Conservation (phyloP, 2,329 filamentous ascomycete genomes). For the Microcyclosporella mali region DNA sequence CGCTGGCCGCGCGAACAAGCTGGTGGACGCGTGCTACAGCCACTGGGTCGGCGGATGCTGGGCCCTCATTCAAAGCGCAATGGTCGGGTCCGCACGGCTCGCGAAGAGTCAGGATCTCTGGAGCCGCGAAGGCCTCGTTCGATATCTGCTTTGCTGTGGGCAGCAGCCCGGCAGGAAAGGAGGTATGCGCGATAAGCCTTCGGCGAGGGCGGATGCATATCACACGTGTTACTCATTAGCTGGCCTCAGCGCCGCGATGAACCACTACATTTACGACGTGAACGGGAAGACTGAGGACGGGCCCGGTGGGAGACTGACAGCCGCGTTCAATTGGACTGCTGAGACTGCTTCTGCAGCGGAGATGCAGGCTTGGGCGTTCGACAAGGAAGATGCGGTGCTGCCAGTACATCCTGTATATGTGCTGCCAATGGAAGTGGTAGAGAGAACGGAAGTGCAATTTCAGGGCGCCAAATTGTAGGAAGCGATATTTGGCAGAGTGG, state of each 20-base stretch:
- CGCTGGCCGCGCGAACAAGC: constrained; percentile 90
- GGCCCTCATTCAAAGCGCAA: constrained; percentile 76
- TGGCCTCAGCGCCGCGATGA: constrained; percentile 75
- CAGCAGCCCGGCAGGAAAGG: constrained; percentile 64
- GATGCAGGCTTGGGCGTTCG: constrained; percentile 54
- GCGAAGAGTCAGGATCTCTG: constrained; percentile 49
- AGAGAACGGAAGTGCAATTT: constrained; percentile 33
- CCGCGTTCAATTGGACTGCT: constrained; percentile 42
- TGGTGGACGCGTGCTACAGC: constrained; percentile 96
- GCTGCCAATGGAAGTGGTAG: constrained; percentile 65
- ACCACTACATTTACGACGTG: constrained; percentile 48
- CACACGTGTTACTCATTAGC: constrained; percentile 89
- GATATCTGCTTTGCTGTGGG: constrained; percentile 86
- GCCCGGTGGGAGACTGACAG: constrained; percentile 27
- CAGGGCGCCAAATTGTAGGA: constrained; percentile 14
- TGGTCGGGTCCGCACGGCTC: constrained; percentile 48
- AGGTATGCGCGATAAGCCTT: constrained; percentile 88
- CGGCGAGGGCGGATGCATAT: constrained; percentile 83
- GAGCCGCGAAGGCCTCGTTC: constrained; percentile 74
- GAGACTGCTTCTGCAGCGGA: constrained; percentile 45
- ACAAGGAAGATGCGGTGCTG: constrained; percentile 62
- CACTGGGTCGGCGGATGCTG: constrained; percentile 97
- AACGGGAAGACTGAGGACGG: constrained; percentile 11
- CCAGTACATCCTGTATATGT: constrained; percentile 79
- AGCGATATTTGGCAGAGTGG: too few species aligned